A percentile compares a stretch with the other conserved stretches of the same genome.
These are phyloP conservation scores for Penicillium sp. DNA, from an alignment of 2,329 filamentous ascomycete species.

Conservation along the genomic window DNA sequence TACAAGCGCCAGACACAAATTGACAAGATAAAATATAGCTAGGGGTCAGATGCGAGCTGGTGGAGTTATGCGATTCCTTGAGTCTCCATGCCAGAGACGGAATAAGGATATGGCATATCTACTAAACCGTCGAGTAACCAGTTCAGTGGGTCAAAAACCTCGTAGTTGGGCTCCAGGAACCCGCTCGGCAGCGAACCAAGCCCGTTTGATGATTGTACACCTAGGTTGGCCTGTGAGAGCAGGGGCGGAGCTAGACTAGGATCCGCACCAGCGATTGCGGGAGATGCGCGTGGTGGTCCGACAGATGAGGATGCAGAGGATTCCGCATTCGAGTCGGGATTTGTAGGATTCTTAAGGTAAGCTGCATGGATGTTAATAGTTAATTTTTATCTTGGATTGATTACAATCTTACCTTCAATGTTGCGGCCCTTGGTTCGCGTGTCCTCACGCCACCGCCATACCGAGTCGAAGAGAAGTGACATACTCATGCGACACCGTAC, in stretches of 20 bases:
- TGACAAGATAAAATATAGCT: background rate
- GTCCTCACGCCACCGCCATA: constrained; percentile 71
- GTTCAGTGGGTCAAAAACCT: constrained; percentile 89
- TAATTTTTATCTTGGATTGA: background rate
- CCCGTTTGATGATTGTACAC: constrained; percentile 32
- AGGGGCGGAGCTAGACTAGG: constrained; percentile 50
- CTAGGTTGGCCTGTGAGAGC: constrained; percentile 38
- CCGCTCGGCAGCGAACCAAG: constrained; percentile 45
- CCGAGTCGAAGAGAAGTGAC: constrained; percentile 69
- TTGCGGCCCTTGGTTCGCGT: constrained; percentile 72
- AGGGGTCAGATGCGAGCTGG: background rate
- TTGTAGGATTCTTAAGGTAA: constrained; percentile 84
- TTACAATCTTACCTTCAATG: constrained; percentile 68
- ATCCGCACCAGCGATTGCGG: constrained; percentile 45
- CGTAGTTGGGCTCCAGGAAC: constrained; percentile 73
- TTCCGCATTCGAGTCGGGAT: constrained; percentile 78
- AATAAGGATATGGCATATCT: constrained; percentile 75
- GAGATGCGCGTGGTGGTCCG: constrained; percentile 47
- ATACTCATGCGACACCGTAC: constrained; percentile 71
- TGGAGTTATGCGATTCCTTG: constrained; percentile 40
- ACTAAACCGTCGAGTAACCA: constrained; percentile 90
- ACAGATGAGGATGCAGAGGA: constrained; percentile 69
- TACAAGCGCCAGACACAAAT: constrained; percentile 2
- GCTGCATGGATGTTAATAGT: constrained; percentile 37
- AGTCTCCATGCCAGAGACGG: constrained; percentile 53